Base-by-base conservation (phyloP, 306 rosid genomes). In the Fragaria ananassa region DNA sequence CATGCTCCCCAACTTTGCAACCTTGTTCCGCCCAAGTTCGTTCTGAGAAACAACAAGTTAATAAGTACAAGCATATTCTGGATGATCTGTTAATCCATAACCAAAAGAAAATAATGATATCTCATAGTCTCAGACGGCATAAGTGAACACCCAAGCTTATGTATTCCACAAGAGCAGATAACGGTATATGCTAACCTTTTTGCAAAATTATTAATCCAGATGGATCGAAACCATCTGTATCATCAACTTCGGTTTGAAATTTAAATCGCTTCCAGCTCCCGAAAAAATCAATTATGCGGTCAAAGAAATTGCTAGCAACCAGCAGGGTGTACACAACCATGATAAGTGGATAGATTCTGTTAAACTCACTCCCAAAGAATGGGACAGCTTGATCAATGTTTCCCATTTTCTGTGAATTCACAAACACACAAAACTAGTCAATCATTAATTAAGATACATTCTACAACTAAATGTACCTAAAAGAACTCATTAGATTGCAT, bases 271-370 rank as follows among this genome's bases (percentile, higher is more conserved):
- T 92, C 97, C 96, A 95, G 85, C 96, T 88, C 83, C 99, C 99
- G 25, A 95, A 84, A 85, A 86, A 92, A 78, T 80, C 77, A 76
- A 90, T 89, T 78, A 92, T 78, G 71, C 90, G 91, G 74, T 92
- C 88, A 85, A 92, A 95, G 83, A 92, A 90, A 85, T 92, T 90
- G 91, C 96, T 75, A 41, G 97, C 97, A 68, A 95, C 99, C 96
- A 95, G 82, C 62, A 90, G 72, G 81, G 99, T 95, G 89, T 95
- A 95, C 68, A 95, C 77, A 83, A 92, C 97, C 99, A 95, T 95
- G 72, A 95, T 92, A 78, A 95, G 97, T 37, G 99, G 99, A 88
- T 88, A 95, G 79, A 95, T 92, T 85, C 77, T 89, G 89, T 89
- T 92, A 75, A 95, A 95, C 80, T 76, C 77, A 21, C 85, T 76